These are phyloP conservation scores for Naganishia vaughanmartiniae DNA, from an alignment of 768 basidiomycete species.

Conservation along the genomic window DNA sequence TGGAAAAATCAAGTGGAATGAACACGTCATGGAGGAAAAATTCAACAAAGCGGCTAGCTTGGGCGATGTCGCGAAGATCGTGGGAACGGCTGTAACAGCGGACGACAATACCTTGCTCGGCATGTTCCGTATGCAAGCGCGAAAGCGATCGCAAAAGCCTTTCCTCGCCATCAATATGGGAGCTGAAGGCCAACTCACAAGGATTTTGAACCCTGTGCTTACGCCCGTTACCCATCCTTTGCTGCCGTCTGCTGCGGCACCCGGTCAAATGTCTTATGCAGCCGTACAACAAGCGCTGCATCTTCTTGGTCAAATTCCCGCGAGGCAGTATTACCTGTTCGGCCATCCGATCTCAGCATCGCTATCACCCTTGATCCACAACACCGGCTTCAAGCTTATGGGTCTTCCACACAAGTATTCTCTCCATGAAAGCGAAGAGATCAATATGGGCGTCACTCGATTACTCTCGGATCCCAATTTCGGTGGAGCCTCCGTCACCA, in stretches of 20 bases:
- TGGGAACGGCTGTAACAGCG: constrained; percentile 73
- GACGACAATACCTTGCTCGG: constrained; percentile 78
- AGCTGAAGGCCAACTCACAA: constrained; percentile 75
- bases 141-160: constrained; percentile 63
- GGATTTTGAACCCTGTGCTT: constrained; percentile 78
- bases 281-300: constrained; percentile 80
- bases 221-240: constrained; percentile 87
- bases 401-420: constrained; percentile 81
- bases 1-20: constrained; percentile 77
- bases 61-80: constrained; percentile 89
- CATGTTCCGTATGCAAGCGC: constrained; percentile 62
- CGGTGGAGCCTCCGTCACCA: constrained; percentile 94
- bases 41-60: constrained; percentile 64
- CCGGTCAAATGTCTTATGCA: constrained; percentile 84
- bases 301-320: constrained; percentile 73
- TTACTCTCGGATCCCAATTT: constrained; percentile 68
- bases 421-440: constrained; percentile 68
- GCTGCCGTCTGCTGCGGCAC: constrained; percentile 81
- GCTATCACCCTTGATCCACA: constrained; percentile 90
- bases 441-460: constrained; percentile 66
- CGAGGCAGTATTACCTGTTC: constrained; percentile 76
- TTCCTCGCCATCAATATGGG: constrained; percentile 96
- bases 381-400: constrained; percentile 74
- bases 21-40: constrained; percentile 64
- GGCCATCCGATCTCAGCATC: constrained; percentile 85